Evolutionary conservation across 2,329 filamentous ascomycete species (phyloP), one percentile per base, ranked within the genome.

Genomic region (Cadophora malorum): DNA sequence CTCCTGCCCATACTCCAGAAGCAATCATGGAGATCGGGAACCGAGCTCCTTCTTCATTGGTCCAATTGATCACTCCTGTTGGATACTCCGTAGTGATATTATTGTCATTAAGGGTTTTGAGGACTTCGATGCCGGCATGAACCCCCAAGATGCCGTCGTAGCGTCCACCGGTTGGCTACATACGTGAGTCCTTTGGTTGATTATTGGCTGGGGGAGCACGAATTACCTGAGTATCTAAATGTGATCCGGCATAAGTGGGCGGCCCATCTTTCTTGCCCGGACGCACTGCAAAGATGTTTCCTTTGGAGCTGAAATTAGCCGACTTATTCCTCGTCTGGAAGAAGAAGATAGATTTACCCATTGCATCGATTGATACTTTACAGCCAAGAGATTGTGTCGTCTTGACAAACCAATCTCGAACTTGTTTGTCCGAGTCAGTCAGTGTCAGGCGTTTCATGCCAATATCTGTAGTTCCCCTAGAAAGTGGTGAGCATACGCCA

Each of bases 101-200:
- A 69, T 89, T 85, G 21, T 94, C 91, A 5, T 89, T 83, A 55
- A 96, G 80, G 0, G 88, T 84, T 68, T 84, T 86, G 16, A 96
- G 80, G 77, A 91, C 89, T 79, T 96, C 92, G 0, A 96, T 82
- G 0, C 89, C 92, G 0, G 91, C 88, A 28, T 87, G 83, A 5
- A 96, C 85, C 8, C 92, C 92, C 0, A 96, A 79, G 38, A 95
- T 93, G 0, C 92, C 92, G 75, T 94, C 91, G 69, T 94, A 93
- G 31, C 90, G 80, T 0, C 90, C 90, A 1, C 90, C 90, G 0
- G 79, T 80, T 1, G 87, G 87, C 74, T 90, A 85, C 23, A 2
- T 10, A 25, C 21, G 23, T 63, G 33, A 68, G 19, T 12, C 9
- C 21, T 5, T 33, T 21, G 1, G 5, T 5, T 35, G 8, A 21